Evolutionary conservation across 345 rosid species (phyloP), one percentile per base, ranked within the genome.

Genomic region (Psidium friedrichsthalianum): DNA sequence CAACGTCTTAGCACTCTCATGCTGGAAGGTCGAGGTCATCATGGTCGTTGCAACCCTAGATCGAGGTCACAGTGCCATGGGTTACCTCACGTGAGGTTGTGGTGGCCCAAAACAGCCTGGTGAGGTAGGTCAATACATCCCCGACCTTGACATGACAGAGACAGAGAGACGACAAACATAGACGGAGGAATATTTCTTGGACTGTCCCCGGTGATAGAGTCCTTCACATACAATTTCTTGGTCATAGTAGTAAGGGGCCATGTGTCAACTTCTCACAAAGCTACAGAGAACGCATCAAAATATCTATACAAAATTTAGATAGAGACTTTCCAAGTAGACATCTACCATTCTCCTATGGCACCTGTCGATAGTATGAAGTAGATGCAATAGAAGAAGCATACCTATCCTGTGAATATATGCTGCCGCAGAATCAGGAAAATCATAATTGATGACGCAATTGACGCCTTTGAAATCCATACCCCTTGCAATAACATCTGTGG

Each of bases 381-480:
- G 1, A 74, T 29, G 8, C 25, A 56, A 69, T 51, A 21, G 47
- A 86, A 56, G 82, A 78, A 85, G 89, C 87, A 82, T 95, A 97
- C 99, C 98, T 57, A 96, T 97, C 89, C 98, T 93, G 88, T 97
- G 98, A 86, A 97, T 96, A 89, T 97, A 97, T 18, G 99, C 94
- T 57, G 98, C 89, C 49, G 96, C 94, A 69, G 96, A 94, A 87
- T 97, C 98, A 0, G 99, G 98, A 87, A 97, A 97, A 87, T 97
- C 98, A 61, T 93, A 97, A 90, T 97, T 97, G 85, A 97, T 94
- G 86, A 96, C 98, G 49, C 94, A 95, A 88, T 94, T 94, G 88
- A 96, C 92, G 42, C 98, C 99, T 90, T 97, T 97, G 92, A 97
- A 97, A 90, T 97, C 99, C 99, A 97, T 95, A 42, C 98, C 99